These are phyloP conservation scores for Ceriops decandra DNA, from an alignment of 345 rosid genomes.

Conservation along the genomic window DNA sequence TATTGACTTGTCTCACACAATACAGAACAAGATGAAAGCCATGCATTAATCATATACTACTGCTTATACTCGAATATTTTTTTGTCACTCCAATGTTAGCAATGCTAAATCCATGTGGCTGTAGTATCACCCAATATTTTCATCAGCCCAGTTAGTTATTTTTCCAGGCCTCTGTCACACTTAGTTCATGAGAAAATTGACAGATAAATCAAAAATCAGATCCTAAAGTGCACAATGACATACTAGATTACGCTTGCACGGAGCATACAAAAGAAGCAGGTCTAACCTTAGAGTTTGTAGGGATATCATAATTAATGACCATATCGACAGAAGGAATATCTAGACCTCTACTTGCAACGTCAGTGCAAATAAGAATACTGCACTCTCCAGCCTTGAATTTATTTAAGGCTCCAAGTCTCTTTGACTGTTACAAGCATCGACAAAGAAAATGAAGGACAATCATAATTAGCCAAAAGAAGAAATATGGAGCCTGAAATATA, in stretches of 20 bases:
- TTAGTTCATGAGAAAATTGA: too few relatives aligned
- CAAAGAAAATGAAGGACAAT: slow-evolving; percentile 6
- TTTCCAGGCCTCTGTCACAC: too few relatives aligned
- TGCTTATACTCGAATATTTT: too few relatives aligned
- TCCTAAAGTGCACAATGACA: not conserved
- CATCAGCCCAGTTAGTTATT: too few relatives aligned
- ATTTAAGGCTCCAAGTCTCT: slow-evolving; percentile 90
- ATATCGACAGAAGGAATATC: slow-evolving; percentile 95
- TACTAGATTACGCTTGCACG: not conserved
- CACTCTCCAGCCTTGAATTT: slow-evolving; percentile 95
- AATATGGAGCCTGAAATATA: not conserved
- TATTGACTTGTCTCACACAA: too few relatives aligned
- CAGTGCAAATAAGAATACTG: slow-evolving; percentile 86
- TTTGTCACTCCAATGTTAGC: too few relatives aligned
- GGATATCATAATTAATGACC: slow-evolving; percentile 93
- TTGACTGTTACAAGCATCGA: slow-evolving; percentile 46
- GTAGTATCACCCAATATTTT: too few relatives aligned
- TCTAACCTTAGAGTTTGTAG: slow-evolving; percentile 69
- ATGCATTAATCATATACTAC: too few relatives aligned
- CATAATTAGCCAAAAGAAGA: slow-evolving; percentile 1
- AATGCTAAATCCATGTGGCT: too few relatives aligned
- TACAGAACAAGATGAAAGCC: too few relatives aligned
- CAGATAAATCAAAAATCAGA: too few relatives aligned
- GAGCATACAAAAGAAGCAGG: not conserved
- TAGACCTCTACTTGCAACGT: slow-evolving; percentile 98